Base-by-base conservation (phyloP, 345 rosid genomes). In the Gossypium turneri region DNA sequence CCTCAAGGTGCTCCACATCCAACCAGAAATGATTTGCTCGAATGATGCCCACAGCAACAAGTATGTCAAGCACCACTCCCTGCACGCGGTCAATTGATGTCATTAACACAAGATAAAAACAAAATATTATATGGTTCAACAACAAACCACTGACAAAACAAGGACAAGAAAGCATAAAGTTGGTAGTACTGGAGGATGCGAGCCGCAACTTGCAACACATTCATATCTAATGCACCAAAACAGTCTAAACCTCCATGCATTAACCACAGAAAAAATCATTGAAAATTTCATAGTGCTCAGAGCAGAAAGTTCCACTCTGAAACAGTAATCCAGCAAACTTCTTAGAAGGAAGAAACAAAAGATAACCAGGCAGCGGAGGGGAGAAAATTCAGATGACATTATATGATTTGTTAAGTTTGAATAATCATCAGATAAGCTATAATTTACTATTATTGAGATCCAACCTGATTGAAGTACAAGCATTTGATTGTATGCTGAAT, bases 1-100 rank as follows among this genome's bases (percentile, higher is more conserved):
- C 97, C 72, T 92, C 91, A 17, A 92, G 77, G 72, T 94, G 97
- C 79, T 92, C 98, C 55, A 90, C 97, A 67, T 92, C 97, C 82
- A 94, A 79, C 98, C 98, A 92, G 80, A 87, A 89, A 82, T 94
- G 97, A 81, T 88, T 88, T 9, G 98, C 86, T 67, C 77, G 77
- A 55, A 94, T 83, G 45, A 94, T 25, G 70, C 98, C 98, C 71
- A 80, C 12, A 0, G 88, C 88, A 60, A 82, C 97, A 48, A 94
- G 81, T 63, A 90, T 86, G 29, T 90, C 89, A 17, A 94, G 88
- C 66, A 88, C 84, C 67, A 92, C 76, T 62, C 92, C 97, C 98
- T 94, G 87, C 84, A 80, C 29, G 59, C 1, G n/a, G 44, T 19
- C 61, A 70, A 61, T 6, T n/a, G 15, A 38, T 47, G 73, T 34